A percentile compares a stretch with the other conserved stretches of the same genome.
phyloP scores from a whole-genome alignment of 2,329 filamentous ascomycete genomes.

The Ophiosphaerella korrae region DNA sequence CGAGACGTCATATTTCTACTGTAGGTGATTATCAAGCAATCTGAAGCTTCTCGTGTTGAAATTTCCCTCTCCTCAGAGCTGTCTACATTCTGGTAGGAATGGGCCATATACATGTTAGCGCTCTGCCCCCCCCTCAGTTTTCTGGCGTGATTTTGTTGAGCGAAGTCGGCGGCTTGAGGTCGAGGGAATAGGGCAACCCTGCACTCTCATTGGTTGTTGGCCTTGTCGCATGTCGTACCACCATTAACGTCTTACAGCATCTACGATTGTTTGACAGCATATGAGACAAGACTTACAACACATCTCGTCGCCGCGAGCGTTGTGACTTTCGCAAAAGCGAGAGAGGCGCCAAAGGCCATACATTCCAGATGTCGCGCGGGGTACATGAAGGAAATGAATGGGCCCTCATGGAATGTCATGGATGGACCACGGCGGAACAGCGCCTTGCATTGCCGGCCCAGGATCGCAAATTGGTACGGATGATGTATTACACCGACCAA shows the following conservation, averaged over 20 bases:
- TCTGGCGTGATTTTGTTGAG: conserved; percentile 28
- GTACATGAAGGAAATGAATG: conserved; percentile 2
- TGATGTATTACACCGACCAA: conserved; percentile 21
- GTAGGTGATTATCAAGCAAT: neutral
- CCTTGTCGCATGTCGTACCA: conserved; percentile 23
- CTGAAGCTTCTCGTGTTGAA: neutral
- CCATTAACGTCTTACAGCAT: conserved; percentile 33
- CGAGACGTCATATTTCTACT: neutral
- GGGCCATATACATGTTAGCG: conserved; percentile 18
- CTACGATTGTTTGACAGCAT: conserved; percentile 20
- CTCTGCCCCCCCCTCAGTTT: conserved; percentile 12
- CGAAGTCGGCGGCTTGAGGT: conserved; percentile 34
- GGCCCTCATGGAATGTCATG: conserved; percentile 1
- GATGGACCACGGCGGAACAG: neutral
- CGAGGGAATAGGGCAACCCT: conserved; percentile 23
- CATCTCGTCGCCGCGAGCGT: conserved; percentile 7
- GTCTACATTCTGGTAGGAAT: neutral
- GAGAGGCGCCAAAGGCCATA: neutral
- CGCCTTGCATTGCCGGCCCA: conserved; percentile 4
- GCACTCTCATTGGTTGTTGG: conserved; percentile 29
- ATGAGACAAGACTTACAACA: conserved; percentile 18
- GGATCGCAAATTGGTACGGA: conserved; percentile 21
- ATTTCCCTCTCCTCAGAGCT: too few relatives aligned
- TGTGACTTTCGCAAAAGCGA: neutral
- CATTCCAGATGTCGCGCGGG: neutral